Percentiles rank a stretch among this genome's conserved stretches.
phyloP scores from a whole-genome alignment of 805 yeast genomes.

The Zygotorulaspora danielsina region DNA sequence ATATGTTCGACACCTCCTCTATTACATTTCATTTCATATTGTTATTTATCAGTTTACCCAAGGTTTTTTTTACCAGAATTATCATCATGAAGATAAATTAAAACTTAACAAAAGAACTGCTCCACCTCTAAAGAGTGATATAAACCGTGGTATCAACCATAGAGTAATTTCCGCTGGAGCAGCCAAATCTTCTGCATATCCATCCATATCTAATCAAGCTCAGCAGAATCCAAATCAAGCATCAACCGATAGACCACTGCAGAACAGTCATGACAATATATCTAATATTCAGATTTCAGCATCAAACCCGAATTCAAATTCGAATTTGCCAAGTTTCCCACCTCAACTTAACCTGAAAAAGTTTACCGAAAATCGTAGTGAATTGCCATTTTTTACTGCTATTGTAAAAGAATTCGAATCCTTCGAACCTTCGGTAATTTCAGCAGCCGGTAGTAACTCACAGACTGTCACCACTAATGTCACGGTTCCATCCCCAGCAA shows the following conservation, averaged over 20 bases:
- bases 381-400: conserved; percentile 21
- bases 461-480: conserved; percentile 27
- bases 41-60: conserved; percentile 24
- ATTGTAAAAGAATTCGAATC: conserved; percentile 22
- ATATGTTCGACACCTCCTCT: conserved; percentile 18
- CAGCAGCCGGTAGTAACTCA: conserved; percentile 22
- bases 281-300: neutral
- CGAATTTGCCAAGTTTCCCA: neutral
- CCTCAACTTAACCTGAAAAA: conserved; percentile 1
- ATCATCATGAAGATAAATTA: conserved; percentile 7
- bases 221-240: neutral
- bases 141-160: conserved; percentile 7
- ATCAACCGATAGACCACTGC: neutral
- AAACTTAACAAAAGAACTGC: conserved; percentile 7
- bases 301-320: neutral
- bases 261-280: neutral
- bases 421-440: conserved; percentile 25
- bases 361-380: neutral
- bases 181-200: conserved; percentile 3
- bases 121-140: conserved; percentile 5
- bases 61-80: conserved; percentile 15
- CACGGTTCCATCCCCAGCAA: conserved; percentile 8
- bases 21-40: conserved; percentile 31
- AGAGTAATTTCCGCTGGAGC: conserved; percentile 10
- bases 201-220: neutral